Base-by-base conservation (phyloP, 2,329 filamentous ascomycete genomes). In the Aspergillus thermomutatus region DNA sequence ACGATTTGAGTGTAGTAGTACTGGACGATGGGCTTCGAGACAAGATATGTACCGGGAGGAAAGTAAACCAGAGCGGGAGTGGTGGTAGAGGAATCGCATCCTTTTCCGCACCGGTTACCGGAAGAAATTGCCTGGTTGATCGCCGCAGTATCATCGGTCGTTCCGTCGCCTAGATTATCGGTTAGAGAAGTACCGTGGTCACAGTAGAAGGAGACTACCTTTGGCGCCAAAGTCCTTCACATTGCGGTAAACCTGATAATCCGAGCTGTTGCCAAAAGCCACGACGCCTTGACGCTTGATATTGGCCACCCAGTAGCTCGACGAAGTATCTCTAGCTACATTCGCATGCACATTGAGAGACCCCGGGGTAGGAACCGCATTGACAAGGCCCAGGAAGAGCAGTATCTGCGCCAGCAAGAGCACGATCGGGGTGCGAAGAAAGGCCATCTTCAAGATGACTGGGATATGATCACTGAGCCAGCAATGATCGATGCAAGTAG, bases 1-100 rank as follows among this genome's bases (percentile, higher is more conserved):
- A 97, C 81, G 60, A 97, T 85, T 73, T 97, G 92, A 9, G 92
- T 96, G 79, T 96, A 96, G 81, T 97, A 97, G 75, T 88, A 88
- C 72, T 92, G 88, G 52, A 92, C 77, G 63, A 97, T 85, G 23
- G 93, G 90, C 67, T 80, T 83, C 70, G 86, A 91, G 65, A 97
- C 87, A 19, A 89, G 69, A 70, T 97, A 97, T 55, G 87, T 95
- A 63, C 93, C 92, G 10, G 90, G 81, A 41, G 92, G 92, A 79
- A 97, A 96, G 80, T 96, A 97, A 53, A 97, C 86, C 14, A 97
- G 79, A 26, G 91, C 93, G 0, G 93, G 93, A 1, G 86, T 85
- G n/a, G 84, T 83, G 3, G 93, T 97, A 31, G 84, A 85, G 1
- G 91, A 96, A 71, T 94, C 89, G 71, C 93, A 97, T 60, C 86